Conservation (phyloP, 805 yeast genomes). For the Kodamaea nitidulidarum region DNA sequence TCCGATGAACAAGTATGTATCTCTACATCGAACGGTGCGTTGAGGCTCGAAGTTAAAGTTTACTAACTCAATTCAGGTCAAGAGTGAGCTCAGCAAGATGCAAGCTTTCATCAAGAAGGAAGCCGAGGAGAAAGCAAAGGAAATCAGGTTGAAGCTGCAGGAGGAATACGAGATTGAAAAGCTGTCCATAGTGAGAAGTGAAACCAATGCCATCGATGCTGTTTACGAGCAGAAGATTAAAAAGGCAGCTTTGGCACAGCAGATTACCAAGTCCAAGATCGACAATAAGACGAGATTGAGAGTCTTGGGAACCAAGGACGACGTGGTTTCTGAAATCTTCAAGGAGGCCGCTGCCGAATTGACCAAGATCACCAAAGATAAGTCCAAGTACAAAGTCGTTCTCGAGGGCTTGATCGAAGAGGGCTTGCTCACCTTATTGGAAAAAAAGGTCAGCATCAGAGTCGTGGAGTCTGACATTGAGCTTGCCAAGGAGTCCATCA, state of each 20-base stretch:
- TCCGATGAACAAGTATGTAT: constrained; percentile 29
- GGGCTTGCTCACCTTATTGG: constrained; percentile 65
- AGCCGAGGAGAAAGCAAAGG: constrained; percentile 98
- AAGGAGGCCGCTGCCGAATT: constrained; percentile 64
- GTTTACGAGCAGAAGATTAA: constrained; percentile 77
- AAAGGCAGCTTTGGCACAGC: constrained; percentile 90
- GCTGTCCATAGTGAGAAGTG: constrained; percentile 89
- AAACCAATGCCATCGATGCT: constrained; percentile 82
- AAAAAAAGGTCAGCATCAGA: constrained; percentile 57
- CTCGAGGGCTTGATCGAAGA: constrained; percentile 80
- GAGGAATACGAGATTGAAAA: constrained; percentile 98
- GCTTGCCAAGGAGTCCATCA: constrained; percentile 57
- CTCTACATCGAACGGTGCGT: not conserved
- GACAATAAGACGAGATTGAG: constrained; percentile 93
- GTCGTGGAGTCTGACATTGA: constrained; percentile 65
- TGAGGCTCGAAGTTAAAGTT: not conserved
- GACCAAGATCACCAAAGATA: constrained; percentile 52
- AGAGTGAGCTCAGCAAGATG: constrained; percentile 94
- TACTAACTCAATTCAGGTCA: constrained; percentile 52
- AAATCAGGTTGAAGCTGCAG: constrained; percentile 91
- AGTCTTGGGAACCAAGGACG: constrained; percentile 77
- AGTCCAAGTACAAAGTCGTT: constrained; percentile 59
- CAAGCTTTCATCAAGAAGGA: constrained; percentile 98
- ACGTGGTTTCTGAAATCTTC: constrained; percentile 69
- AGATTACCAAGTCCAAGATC: constrained; percentile 90